Evolutionary conservation across 2,329 filamentous ascomycete species (phyloP).

Genomic region (Chaetomium olivaceum): DNA sequence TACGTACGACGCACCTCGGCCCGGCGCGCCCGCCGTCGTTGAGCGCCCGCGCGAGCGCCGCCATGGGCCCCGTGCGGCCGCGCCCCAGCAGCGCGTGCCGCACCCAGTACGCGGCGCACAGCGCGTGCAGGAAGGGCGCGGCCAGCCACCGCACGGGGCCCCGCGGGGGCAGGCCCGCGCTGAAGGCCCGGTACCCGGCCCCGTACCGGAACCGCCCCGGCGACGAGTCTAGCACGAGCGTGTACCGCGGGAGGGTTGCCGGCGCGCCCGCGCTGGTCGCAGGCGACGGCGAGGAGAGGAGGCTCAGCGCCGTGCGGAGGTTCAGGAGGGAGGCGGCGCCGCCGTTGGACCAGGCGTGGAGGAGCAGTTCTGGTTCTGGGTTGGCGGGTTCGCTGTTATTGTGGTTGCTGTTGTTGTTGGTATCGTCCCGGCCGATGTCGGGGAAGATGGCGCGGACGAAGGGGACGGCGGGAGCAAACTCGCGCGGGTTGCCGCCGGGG

Average conservation of each 20-base stretch:
- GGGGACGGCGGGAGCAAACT: constrained; percentile 28
- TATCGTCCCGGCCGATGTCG: background rate
- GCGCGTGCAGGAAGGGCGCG: constrained; percentile 24
- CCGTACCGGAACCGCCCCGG: constrained; percentile 33
- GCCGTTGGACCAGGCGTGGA: constrained; percentile 40
- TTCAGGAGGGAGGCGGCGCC: constrained; percentile 31
- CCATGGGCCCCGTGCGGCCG: constrained; percentile 19
- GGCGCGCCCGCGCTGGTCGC: background rate
- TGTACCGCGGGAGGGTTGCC: constrained; percentile 24
- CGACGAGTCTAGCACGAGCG: constrained; percentile 35
- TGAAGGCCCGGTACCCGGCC: constrained; percentile 26
- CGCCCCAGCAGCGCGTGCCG: constrained; percentile 12
- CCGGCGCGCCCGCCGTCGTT: constrained; percentile 17
- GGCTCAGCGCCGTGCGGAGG: constrained; percentile 28
- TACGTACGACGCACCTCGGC: constrained; percentile 51
- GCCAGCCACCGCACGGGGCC: background rate
- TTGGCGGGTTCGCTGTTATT: background rate
- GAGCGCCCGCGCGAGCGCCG: constrained; percentile 14
- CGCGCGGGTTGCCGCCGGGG: constrained; percentile 11
- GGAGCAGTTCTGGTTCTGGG: constrained; percentile 25
- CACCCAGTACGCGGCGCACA: constrained; percentile 24
- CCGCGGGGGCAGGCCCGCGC: constrained; percentile 14
- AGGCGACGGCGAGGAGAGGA: background rate
- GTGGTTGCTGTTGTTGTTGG: background rate
- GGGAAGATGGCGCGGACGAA: constrained; percentile 29